Base-by-base conservation (phyloP, 768 basidiomycete genomes). In the Ramaria rubella region DNA sequence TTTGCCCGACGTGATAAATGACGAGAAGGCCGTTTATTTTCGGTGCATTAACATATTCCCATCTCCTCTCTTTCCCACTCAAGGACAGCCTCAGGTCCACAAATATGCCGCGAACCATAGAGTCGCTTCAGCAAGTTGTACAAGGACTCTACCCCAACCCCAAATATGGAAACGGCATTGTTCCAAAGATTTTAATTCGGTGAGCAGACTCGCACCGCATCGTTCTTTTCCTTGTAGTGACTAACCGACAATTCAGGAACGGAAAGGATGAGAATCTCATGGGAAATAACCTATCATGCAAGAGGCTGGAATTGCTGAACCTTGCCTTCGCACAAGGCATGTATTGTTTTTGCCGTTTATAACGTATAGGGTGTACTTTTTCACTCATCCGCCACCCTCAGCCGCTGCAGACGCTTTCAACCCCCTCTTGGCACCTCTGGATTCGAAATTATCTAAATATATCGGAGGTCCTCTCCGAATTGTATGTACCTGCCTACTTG, bases 81-180 rank as follows among this genome's bases (percentile, higher is more conserved):
- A 43, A 42, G 26, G 30, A 30, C 24, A 48, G 38, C 36, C 36
- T 40, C 49, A 83, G 85, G 46, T 85, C 81, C 15, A 92, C 90
- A 2, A 86, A 87, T 63, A 81, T 92, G 67, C 80, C 87, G 0
- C 76, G 90, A 31, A 90, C 88, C 5, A 81, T 84, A 15, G 86
- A 90, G 62, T 83, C 83, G 0, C 69, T 90, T 17, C 83, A 86
- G 61, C 82, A 91, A 60, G 73, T 90, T 33, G 72, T 87, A n/a
- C 76, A 82, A 49, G 88, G 88, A 1, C 66, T 92, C 46, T 91
- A 89, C 62, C 86, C 85, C 1, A 68, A 71, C 6, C 59, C 68
- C 4, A 80, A 80, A 63, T 81, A 78, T 60, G 68, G 68, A 7
- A 61, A 69, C 14, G 66, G 67, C n/a, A 70, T 75, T 12, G 59